phyloP scores from a whole-genome alignment of 2,329 filamentous ascomycete species.

The Cercospora sojina region DNA sequence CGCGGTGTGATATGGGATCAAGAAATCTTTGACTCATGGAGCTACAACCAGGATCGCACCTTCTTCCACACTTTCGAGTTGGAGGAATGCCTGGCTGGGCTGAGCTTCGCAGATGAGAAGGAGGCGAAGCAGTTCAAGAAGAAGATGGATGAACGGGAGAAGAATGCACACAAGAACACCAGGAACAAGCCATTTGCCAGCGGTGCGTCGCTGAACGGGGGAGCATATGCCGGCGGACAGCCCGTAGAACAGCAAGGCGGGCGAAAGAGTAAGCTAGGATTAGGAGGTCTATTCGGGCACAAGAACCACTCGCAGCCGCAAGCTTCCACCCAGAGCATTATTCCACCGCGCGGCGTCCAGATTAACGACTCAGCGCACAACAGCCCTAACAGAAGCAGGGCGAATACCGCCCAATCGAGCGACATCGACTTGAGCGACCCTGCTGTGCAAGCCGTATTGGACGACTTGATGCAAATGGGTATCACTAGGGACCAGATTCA shows the following conservation, averaged over 20 bases:
- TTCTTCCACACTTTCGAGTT: conserved; percentile 98
- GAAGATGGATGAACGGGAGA: conserved; percentile 68
- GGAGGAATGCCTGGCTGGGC: conserved; percentile 82
- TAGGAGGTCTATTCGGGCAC: conserved; percentile 32
- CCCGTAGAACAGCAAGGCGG: conserved; percentile 16
- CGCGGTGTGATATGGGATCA: conserved; percentile 94
- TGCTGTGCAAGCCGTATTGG: conserved; percentile 59
- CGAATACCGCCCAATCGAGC: conserved; percentile 38
- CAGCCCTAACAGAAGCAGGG: conserved; percentile 24
- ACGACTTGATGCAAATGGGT: conserved; percentile 63
- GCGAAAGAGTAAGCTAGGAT: conserved; percentile 24
- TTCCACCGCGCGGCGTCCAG: conserved; percentile 46
- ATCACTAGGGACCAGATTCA: conserved; percentile 68
- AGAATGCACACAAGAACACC: conserved; percentile 21
- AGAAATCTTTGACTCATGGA: conserved; percentile 93
- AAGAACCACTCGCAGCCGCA: conserved; percentile 35
- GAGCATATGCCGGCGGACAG: conserved; percentile 13
- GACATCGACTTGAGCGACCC: conserved; percentile 62
- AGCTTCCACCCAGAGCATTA: conserved; percentile 50
- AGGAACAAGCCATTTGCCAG: conserved; percentile 30
- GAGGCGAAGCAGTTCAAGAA: conserved; percentile 96
- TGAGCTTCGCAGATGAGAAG: conserved; percentile 95
- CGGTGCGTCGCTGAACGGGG: conserved; percentile 26
- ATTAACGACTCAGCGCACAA: conserved; percentile 32
- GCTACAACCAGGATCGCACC: conserved; percentile 93